Percentiles rank a stretch among this genome's conserved stretches.
These are phyloP conservation scores for Sapria himalayana DNA, from an alignment of 345 rosid genomes.

Conservation along the genomic window DNA sequence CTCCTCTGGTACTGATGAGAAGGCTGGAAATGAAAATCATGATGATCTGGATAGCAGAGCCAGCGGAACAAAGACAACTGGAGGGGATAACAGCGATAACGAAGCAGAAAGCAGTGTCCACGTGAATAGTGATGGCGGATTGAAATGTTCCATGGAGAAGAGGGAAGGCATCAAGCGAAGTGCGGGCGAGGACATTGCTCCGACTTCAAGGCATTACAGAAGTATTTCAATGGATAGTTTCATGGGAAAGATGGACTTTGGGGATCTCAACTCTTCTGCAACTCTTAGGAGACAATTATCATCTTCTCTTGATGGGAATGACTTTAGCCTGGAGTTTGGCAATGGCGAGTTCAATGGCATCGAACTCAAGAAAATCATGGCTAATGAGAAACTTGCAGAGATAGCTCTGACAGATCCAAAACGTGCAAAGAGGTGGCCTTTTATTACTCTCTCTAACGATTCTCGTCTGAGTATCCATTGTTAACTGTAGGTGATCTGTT, in stretches of 20 bases:
- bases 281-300: slow-evolving; percentile 45
- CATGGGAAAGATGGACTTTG: slow-evolving; percentile 57
- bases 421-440: slow-evolving; percentile 62
- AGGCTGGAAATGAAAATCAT: slow-evolving; percentile 37
- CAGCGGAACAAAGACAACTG: slow-evolving; percentile 73
- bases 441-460: neutral
- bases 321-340: slow-evolving; percentile 72
- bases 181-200: slow-evolving; percentile 60
- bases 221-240: slow-evolving; percentile 94
- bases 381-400: slow-evolving; percentile 81
- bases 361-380: slow-evolving; percentile 87
- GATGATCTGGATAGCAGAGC: slow-evolving; percentile 86
- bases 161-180: slow-evolving; percentile 62
- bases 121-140: slow-evolving; percentile 35
- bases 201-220: slow-evolving; percentile 53
- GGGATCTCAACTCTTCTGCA: slow-evolving; percentile 67
- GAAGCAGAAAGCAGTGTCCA: slow-evolving; percentile 82
- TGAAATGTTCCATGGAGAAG: slow-evolving; percentile 28
- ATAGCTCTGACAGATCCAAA: slow-evolving; percentile 76
- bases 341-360: slow-evolving; percentile 73
- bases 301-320: slow-evolving; percentile 47
- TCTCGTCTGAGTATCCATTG: too few relatives aligned
- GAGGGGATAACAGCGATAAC: slow-evolving; percentile 71
- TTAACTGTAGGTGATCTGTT: slow-evolving; percentile 4
- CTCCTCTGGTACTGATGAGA: slow-evolving; percentile 62